A percentile compares a stretch with the other conserved stretches of the same genome.
phyloP scores from a whole-genome alignment of 2,329 filamentous ascomycete genomes.

The Botrytis deweyae region DNA sequence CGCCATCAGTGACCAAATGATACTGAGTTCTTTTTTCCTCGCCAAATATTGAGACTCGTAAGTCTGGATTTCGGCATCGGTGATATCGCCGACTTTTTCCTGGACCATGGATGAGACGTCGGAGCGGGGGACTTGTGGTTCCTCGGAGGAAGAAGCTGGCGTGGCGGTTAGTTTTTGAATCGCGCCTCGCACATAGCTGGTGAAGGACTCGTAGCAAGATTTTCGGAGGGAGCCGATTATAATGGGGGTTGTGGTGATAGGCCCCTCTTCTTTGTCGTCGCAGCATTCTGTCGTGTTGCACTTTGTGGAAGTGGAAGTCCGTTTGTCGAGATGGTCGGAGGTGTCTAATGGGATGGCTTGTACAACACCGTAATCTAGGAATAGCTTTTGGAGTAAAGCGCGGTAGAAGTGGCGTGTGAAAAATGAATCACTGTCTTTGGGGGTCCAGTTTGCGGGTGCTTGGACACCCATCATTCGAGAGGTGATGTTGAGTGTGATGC shows the following conservation, averaged over 20 bases:
- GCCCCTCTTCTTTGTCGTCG: neutral
- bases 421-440: constrained; percentile 76
- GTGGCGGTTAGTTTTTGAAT: constrained; percentile 64
- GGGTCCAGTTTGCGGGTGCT: constrained; percentile 89
- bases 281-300: neutral
- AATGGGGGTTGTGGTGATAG: constrained; percentile 68
- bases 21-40: constrained; percentile 76
- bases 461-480: constrained; percentile 98
- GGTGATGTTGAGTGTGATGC: constrained; percentile 88
- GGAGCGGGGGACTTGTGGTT: neutral
- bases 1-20: constrained; percentile 94
- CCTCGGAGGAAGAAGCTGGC: neutral
- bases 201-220: constrained; percentile 72
- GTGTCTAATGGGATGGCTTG: neutral
- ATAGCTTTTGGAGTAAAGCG: constrained; percentile 86
- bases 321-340: neutral
- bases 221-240: constrained; percentile 86
- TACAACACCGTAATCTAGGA: constrained; percentile 80
- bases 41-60: constrained; percentile 67
- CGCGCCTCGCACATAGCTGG: constrained; percentile 76
- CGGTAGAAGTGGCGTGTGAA: constrained; percentile 94
- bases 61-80: constrained; percentile 68
- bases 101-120: constrained; percentile 60
- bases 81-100: constrained; percentile 65
- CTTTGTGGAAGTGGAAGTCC: neutral